Evolutionary conservation across 169 alveolate species (phyloP), one percentile per base, ranked within the genome.

Genomic region (Babesia ovis): DNA sequence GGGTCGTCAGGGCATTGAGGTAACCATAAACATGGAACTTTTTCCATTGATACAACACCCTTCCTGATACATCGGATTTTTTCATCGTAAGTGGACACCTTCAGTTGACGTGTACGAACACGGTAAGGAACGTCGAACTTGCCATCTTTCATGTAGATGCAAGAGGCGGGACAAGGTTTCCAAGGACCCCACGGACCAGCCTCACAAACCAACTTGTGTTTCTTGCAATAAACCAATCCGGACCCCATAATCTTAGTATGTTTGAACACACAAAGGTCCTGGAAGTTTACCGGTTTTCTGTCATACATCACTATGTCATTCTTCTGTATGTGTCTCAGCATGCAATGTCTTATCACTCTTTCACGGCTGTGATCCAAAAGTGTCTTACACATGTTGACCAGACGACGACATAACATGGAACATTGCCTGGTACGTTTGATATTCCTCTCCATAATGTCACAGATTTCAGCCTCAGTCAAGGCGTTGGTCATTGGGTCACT

Each of bases 201-300:
- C 16, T 68, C 34, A 42, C 85, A 74, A 18, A 14, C 23, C 4
- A 66, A 1, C 31, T 42, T 29, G 35, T 41, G 41, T 22, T 46
- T 41, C 80, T 81, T 81, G 46, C 89, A 81, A 39, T 42, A 81
- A 8, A 81, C 72, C 43, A 81, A 22, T 4, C 89, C 89, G 31
- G 54, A 18, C 3, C 89, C 89, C 25, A 50, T 34, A 23, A 64
- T 20, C 56, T 60, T 68, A 4, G 54, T 35, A 42, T 37, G 67
- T 2, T 45, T 57, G 46, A 43, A 60, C 14, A 12, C 20, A 48
- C 68, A 60, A 27, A 23, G 46, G n/a, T 2, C 20, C 12, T 22
- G 22, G 41, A 77, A 68, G 16, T 68, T 27, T 5, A 55, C 22
- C 18, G 37, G 59, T 20, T 16, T 8, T 3, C 32, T 29, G 51